Conservation (phyloP, 208 protist species). For the Trichomonas tenax region DNA sequence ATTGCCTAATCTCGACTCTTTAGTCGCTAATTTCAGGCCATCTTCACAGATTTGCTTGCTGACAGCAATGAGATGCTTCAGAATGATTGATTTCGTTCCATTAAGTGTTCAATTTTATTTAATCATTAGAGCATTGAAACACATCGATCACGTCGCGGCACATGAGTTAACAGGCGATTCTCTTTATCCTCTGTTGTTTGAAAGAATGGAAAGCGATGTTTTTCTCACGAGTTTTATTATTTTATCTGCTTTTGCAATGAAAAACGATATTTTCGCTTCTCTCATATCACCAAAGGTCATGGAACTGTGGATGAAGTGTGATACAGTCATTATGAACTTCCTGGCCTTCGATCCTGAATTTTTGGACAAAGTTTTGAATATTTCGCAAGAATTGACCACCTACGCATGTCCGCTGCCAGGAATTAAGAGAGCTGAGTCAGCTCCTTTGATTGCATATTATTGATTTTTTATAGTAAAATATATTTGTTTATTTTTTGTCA, state of each 20-base stretch:
- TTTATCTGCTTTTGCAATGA: neutral
- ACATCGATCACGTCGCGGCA: neutral
- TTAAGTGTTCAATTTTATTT: neutral
- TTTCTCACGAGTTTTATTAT: neutral
- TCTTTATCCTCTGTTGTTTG: neutral
- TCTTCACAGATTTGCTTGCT: neutral
- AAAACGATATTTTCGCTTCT: neutral
- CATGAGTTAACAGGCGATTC: neutral
- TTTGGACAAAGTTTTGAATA: neutral
- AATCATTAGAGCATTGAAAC: neutral
- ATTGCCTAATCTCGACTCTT: neutral
- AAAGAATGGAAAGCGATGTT: neutral
- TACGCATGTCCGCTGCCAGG: neutral
- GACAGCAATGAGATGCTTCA: neutral
- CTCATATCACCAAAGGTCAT: neutral
- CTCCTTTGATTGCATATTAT: neutral
- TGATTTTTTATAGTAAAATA: no score
- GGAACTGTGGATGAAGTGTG: neutral
- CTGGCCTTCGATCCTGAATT: neutral
- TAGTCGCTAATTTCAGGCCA: neutral
- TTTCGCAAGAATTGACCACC: neutral
- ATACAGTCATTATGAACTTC: neutral
- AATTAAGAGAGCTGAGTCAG: neutral
- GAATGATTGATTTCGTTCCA: neutral
- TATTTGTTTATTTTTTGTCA: no score